Conservation (phyloP, 768 basidiomycete genomes). For the Mycena vitilis region DNA sequence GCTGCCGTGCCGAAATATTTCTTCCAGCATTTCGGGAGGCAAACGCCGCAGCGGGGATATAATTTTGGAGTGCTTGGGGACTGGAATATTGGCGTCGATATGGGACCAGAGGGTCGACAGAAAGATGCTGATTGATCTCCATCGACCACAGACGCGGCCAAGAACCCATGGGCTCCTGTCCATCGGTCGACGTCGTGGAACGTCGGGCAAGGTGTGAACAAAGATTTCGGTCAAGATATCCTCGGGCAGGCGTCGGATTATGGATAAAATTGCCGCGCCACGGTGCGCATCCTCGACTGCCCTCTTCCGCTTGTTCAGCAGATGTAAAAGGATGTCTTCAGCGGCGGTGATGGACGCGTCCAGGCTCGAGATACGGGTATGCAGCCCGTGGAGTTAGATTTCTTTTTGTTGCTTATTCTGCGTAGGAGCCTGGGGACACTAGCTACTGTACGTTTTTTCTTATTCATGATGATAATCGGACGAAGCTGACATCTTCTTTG, state of each 20-base stretch:
- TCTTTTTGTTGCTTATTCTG: no score
- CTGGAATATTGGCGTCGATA: no score
- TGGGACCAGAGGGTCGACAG: no score
- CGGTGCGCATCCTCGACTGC: neutral
- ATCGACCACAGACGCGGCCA: no score
- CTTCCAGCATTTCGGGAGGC: constrained; percentile 7
- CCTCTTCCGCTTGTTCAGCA: neutral
- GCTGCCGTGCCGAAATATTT: constrained; percentile 7
- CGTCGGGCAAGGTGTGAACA: neutral
- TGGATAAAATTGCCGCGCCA: neutral
- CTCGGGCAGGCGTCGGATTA: constrained; percentile 10
- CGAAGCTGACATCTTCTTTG: no score
- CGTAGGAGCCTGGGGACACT: no score
- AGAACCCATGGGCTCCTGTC: constrained; percentile 19
- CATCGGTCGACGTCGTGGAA: neutral
- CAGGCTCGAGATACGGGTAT: neutral
- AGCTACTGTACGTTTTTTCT: no score
- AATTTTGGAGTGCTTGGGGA: neutral
- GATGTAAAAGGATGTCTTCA: neutral
- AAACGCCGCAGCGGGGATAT: constrained; percentile 8
- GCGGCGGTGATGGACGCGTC: neutral
- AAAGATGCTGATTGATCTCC: no score
- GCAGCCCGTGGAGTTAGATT: neutral
- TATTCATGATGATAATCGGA: no score
- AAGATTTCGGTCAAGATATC: constrained; percentile 18